phyloP scores from a whole-genome alignment of 495 filamentous ascomycete genomes.

The Penicillium egyptiacum region DNA sequence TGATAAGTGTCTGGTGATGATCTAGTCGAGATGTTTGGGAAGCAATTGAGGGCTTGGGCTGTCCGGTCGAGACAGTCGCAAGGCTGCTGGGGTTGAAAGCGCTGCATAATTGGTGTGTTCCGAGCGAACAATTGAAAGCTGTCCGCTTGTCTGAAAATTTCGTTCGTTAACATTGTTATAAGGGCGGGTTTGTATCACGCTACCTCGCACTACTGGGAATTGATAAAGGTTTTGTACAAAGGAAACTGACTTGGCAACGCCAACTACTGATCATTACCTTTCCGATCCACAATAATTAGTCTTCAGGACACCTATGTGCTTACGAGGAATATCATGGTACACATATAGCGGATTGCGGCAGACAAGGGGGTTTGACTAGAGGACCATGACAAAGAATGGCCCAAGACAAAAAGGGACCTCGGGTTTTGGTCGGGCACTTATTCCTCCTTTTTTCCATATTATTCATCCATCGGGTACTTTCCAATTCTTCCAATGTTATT shows the following conservation, averaged over 20 bases:
- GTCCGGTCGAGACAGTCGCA: background rate
- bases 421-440: constrained; percentile 3
- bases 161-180: background rate
- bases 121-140: background rate
- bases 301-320: constrained; percentile 2
- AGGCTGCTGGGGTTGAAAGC: background rate
- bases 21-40: background rate
- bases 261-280: constrained; percentile 1
- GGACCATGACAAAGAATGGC: constrained; percentile 1
- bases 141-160: background rate
- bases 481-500: constrained; percentile 2
- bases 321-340: constrained; percentile 1
- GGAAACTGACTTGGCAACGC: background rate
- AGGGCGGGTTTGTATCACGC: background rate
- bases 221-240: constrained; percentile 1
- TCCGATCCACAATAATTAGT: background rate
- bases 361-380: background rate
- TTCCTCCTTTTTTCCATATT: background rate
- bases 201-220: constrained; percentile 2
- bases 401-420: constrained; percentile 1
- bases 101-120: background rate
- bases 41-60: background rate
- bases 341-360: constrained; percentile 3
- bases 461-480: constrained; percentile 3
- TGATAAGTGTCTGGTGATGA: background rate